Conservation (phyloP, 2,329 filamentous ascomycete species). For the Fusarium pseudonygamai region DNA sequence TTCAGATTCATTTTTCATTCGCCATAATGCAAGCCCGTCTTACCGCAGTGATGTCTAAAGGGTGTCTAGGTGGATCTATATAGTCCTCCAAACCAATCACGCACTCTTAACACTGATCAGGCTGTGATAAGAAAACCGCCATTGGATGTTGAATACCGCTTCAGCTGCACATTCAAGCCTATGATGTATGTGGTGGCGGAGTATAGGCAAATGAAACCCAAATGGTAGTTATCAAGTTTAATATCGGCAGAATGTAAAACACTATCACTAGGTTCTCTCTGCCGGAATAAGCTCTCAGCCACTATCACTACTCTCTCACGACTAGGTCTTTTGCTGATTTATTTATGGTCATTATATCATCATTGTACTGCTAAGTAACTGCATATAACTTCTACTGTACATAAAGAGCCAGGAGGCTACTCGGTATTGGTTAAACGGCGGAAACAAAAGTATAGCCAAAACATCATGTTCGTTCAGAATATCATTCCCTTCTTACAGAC, state of each 20-base stretch:
- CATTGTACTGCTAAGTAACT: rapidly evolving
- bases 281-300: too few relatives aligned
- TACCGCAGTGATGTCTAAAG: too few relatives aligned
- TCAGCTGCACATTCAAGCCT: rapidly evolving
- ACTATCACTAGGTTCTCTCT: neutral
- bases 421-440: too few relatives aligned
- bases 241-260: rapidly evolving
- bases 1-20: too few relatives aligned
- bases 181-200: too few relatives aligned
- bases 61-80: neutral
- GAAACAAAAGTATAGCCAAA: too few relatives aligned
- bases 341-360: neutral
- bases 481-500: too few relatives aligned
- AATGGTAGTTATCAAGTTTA: rapidly evolving
- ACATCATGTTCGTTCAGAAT: neutral
- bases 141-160: neutral
- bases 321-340: rapidly evolving
- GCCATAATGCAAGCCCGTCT: too few relatives aligned
- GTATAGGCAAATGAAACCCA: rapidly evolving
- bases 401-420: rapidly evolving
- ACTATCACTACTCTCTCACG: rapidly evolving
- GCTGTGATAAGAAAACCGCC: rapidly evolving
- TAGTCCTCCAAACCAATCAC: neutral
- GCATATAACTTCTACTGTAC: rapidly evolving
- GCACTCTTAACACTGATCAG: rapidly evolving